These are phyloP conservation scores for Silene uniflora DNA, from an alignment of 148 eudicot genomes.

Conservation along the genomic window DNA sequence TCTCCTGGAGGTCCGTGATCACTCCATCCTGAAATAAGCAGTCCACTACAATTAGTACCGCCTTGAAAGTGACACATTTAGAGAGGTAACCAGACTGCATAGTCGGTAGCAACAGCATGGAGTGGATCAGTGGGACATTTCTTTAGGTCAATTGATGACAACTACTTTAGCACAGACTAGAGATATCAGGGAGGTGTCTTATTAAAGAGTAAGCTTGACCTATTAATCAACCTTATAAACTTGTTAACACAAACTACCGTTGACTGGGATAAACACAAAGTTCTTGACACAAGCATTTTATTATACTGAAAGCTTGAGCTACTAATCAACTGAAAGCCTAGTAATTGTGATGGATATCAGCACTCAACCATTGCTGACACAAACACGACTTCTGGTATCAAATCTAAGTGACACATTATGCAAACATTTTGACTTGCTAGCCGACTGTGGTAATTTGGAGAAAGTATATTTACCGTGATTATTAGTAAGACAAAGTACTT, in stretches of 20 bases:
- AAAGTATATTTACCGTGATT: conserved; percentile 63
- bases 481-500: conserved; percentile 86
- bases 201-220: not conserved
- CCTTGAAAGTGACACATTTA: not conserved
- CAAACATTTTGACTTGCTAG: not conserved
- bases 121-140: not conserved
- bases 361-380: not conserved
- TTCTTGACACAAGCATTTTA: too few relatives aligned
- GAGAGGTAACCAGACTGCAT: not conserved
- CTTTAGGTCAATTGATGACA: not conserved
- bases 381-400: not conserved
- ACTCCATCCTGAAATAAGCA: conserved; percentile 76
- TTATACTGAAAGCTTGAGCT: too few relatives aligned
- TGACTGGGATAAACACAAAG: too few relatives aligned
- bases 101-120: not conserved
- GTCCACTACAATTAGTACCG: not conserved
- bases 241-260: not conserved
- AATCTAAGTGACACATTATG: not conserved
- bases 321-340: too few relatives aligned
- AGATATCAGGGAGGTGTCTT: not conserved
- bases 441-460: not conserved
- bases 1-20: conserved; percentile 98
- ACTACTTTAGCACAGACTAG: not conserved
- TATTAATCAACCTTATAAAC: too few relatives aligned
- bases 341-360: not conserved